Percentiles rank a stretch among this genome's conserved stretches.
Conservation (phyloP, 75 land plant species). For the Ceratopteris richardii region DNA sequence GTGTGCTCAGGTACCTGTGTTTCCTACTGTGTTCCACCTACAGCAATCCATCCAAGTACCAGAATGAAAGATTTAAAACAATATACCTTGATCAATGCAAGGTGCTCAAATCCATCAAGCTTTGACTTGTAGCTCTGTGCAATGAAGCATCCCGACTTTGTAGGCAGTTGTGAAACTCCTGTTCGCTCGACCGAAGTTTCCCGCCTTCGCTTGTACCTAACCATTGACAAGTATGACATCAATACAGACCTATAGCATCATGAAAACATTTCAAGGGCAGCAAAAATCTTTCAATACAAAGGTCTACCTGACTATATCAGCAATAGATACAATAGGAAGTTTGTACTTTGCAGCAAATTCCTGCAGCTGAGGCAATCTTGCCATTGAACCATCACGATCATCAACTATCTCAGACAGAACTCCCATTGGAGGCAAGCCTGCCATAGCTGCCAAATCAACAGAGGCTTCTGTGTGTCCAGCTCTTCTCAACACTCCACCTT, state of each 20-base stretch:
- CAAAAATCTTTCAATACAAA: not conserved
- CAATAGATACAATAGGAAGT: conserved; percentile 82
- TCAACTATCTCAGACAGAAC: conserved; percentile 96
- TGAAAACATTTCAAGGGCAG: no score
- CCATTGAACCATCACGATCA: conserved; percentile 92
- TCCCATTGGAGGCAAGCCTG: conserved; percentile 77
- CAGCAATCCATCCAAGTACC: no score
- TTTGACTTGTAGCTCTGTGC: conserved; percentile 72
- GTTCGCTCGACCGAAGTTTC: conserved; percentile 65
- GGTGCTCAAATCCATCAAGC: conserved; percentile 88
- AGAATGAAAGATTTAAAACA: no score
- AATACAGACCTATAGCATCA: no score
- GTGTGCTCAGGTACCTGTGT: no score
- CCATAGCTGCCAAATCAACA: conserved; percentile 76
- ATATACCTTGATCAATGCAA: conserved; percentile 77
- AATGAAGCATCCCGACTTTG: conserved; percentile 74
- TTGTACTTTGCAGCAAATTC: conserved; percentile 71
- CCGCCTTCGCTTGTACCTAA: conserved; percentile 76
- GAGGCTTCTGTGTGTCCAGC: conserved; percentile 99
- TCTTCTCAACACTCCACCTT: conserved; percentile 95
- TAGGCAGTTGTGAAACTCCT: conserved; percentile 59
- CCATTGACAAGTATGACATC: not conserved
- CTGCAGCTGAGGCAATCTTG: conserved; percentile 76
- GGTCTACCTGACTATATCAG: conserved; percentile 79
- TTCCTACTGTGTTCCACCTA: no score